These are phyloP conservation scores for Ophiognomonia clavigignenti-juglandacearum DNA, from an alignment of 2,329 filamentous ascomycete genomes.

Conservation along the genomic window DNA sequence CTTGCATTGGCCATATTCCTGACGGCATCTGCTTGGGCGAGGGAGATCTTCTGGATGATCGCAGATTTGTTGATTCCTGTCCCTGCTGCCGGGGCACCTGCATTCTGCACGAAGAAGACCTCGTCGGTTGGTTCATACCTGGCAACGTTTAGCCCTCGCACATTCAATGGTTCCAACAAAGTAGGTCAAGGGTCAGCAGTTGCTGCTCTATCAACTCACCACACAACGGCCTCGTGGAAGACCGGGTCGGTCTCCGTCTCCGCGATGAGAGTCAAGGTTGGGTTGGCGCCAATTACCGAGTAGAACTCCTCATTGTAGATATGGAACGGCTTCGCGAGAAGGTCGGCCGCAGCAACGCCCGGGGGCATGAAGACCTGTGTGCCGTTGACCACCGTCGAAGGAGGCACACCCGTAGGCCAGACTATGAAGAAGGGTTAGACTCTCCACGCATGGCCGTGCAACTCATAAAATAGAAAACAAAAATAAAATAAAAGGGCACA, in stretches of 20 bases:
- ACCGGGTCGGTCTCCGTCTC: constrained; percentile 38
- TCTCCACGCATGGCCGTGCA: not conserved
- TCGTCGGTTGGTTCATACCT: constrained; percentile 42
- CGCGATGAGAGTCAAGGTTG: constrained; percentile 45
- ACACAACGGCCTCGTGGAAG: constrained; percentile 53
- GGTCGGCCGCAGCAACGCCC: constrained; percentile 32
- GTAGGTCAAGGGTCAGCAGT: too few relatives aligned
- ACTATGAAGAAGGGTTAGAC: not conserved
- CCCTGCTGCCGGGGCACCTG: constrained; percentile 39
- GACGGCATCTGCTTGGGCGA: constrained; percentile 37
- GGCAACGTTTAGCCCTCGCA: not conserved
- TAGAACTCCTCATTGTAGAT: constrained; percentile 48
- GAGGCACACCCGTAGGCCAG: constrained; percentile 30
- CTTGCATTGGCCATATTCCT: constrained; percentile 31
- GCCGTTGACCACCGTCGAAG: constrained; percentile 30
- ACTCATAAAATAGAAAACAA: not conserved
- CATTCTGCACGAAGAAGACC: constrained; percentile 50
- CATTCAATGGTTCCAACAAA: too few relatives aligned
- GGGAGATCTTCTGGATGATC: constrained; percentile 44
- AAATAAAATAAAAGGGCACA: not conserved
- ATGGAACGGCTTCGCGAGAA: constrained; percentile 35
- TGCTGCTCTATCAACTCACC: constrained; percentile 35
- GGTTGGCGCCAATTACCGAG: constrained; percentile 42
- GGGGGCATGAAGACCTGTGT: constrained; percentile 39
- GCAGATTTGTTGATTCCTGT: constrained; percentile 47